Base-by-base conservation (phyloP, 2,329 filamentous ascomycete species). In the Fusarium poae region DNA sequence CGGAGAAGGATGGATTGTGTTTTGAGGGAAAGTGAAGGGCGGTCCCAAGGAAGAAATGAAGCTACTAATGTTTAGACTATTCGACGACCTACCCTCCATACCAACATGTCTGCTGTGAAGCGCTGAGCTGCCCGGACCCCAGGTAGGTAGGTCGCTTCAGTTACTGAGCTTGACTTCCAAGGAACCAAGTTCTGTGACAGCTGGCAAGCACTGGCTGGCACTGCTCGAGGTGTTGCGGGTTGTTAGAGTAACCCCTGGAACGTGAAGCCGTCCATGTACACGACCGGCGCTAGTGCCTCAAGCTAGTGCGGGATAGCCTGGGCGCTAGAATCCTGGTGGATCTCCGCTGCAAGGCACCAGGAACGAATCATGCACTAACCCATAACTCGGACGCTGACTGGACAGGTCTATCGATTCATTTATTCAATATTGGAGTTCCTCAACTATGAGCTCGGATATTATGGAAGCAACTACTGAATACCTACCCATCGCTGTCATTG, bases 1-100 rank as follows among this genome's bases (percentile, higher is more conserved):
- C 34, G 49, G 64, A 54, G 63, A 39, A 48, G 23, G 20, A 55
- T 42, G 18, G 20, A 55, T 42, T 42, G 13, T 40, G 52, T 52
- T 61, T 71, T 43, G 32, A 62, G 54, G 54, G 49, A 68, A 59
- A 65, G 57, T 64, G 43, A 63, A 67, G 65, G 68, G 44, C 48
- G 46, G 43, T 50, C 40, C 48, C 40, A 44, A 56, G 62, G 62
- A 70, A 49, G 71, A 72, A 70, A 68, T 74, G 72, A 74, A 67
- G 72, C 66, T 74, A 66, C 49, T 37, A 62, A 42, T 65, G 72
- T 74, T 74, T 72, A 59, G 67, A 61, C 63, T 62, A 40, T 42
- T 37, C 21, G 20, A 40, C 18, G 30, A 23, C 40, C 39, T 32
- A 30, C 34, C 34, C 12, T 5, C 34, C 7, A n/a, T 35, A n/a